A percentile compares a stretch with the other conserved stretches of the same genome.
phyloP scores from a whole-genome alignment of 345 rosid genomes.

The Lumnitzera racemosa region DNA sequence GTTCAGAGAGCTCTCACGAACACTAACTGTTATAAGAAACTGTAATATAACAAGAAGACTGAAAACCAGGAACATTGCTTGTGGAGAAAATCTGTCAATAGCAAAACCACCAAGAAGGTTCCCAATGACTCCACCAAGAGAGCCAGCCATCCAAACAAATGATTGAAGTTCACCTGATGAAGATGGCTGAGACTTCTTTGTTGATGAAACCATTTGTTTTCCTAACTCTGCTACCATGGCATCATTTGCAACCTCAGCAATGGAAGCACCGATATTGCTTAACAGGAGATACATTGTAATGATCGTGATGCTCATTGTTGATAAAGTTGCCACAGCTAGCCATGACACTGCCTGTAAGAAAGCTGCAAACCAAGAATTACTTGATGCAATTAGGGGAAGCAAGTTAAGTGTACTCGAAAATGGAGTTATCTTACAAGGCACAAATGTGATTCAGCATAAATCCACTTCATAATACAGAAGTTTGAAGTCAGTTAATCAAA shows the following conservation, averaged over 20 bases:
- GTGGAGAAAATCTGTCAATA: constrained; percentile 38
- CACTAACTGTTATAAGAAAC: constrained; percentile 46
- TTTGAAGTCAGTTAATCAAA: too few relatives aligned
- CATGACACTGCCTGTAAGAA: constrained; percentile 81
- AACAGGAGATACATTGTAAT: constrained; percentile 54
- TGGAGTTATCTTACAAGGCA: background rate
- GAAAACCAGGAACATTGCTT: constrained; percentile 47
- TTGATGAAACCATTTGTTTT: constrained; percentile 26
- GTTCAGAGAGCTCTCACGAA: constrained; percentile 52
- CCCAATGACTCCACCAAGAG: constrained; percentile 85
- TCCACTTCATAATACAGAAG: too few relatives aligned
- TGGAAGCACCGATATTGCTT: constrained; percentile 80
- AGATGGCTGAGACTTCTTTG: constrained; percentile 26
- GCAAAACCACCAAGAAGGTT: constrained; percentile 70
- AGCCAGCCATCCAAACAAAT: constrained; percentile 74
- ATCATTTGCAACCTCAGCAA: constrained; percentile 90
- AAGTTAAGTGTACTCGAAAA: background rate
- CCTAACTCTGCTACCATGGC: constrained; percentile 84
- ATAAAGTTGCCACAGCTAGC: constrained; percentile 57
- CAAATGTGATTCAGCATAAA: background rate
- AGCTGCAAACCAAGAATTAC: constrained; percentile 37
- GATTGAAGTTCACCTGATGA: constrained; percentile 65
- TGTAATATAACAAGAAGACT: constrained; percentile 45
- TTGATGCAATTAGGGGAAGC: background rate
- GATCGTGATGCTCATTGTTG: constrained; percentile 52